phyloP scores from a whole-genome alignment of 805 yeast species.

The Lachancea cidri region DNA sequence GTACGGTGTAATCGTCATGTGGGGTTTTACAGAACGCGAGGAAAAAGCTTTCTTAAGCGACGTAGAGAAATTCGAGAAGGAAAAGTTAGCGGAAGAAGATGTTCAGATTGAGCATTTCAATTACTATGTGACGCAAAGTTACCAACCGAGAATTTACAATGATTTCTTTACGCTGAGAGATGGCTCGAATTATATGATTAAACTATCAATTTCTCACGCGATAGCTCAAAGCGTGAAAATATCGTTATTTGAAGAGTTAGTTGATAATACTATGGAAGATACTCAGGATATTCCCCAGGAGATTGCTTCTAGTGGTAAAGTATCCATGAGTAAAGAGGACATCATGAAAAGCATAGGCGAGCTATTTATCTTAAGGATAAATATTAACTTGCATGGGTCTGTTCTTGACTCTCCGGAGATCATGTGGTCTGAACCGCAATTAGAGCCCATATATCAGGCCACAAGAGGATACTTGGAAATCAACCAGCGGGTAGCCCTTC shows the following conservation, averaged over 20 bases:
- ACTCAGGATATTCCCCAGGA: constrained; percentile 97
- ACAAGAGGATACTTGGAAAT: constrained; percentile 94
- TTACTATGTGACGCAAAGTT: constrained; percentile 87
- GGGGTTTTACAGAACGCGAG: constrained; percentile 89
- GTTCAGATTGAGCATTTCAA: constrained; percentile 93
- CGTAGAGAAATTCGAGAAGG: constrained; percentile 85
- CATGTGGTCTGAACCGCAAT: constrained; percentile 98
- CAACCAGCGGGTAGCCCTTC: constrained; percentile 83
- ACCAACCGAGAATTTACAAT: constrained; percentile 93
- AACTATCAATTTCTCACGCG: constrained; percentile 91
- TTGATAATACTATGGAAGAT: constrained; percentile 94
- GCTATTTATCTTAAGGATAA: constrained; percentile 78
- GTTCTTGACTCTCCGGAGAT: constrained; percentile 95
- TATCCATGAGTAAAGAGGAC: constrained; percentile 87
- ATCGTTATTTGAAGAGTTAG: constrained; percentile 90
- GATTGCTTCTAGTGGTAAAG: constrained; percentile 91
- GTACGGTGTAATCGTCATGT: constrained; percentile 93
- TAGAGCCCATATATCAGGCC: constrained; percentile 96
- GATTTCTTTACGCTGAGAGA: constrained; percentile 92
- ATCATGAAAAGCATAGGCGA: constrained; percentile 98
- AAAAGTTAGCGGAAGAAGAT: constrained; percentile 82
- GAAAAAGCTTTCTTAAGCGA: constrained; percentile 78
- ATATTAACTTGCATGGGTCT: constrained; percentile 78
- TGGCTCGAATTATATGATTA: constrained; percentile 83
- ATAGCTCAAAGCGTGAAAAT: constrained; percentile 94